Conservation (phyloP, 2,329 filamentous ascomycete species). For the Alternaria viburni region DNA sequence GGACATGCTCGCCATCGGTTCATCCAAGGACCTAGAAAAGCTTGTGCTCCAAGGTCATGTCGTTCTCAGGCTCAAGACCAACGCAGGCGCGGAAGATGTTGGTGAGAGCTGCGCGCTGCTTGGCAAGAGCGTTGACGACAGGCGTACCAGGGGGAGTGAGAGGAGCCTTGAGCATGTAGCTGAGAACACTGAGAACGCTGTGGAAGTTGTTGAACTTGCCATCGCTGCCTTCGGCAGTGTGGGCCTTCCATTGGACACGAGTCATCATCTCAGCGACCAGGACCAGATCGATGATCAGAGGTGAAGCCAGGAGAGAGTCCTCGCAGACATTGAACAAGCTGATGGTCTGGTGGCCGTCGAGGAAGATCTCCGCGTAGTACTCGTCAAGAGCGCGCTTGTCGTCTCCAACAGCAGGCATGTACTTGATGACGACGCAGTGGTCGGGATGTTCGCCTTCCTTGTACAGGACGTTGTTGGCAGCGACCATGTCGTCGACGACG, state of each 20-base stretch:
- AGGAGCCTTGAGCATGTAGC: conserved; percentile 98
- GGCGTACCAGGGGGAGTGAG: conserved; percentile 93
- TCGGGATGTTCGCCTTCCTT: conserved; percentile 92
- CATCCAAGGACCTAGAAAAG: conserved; percentile 63
- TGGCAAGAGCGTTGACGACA: conserved; percentile 92
- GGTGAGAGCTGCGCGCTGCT: conserved; percentile 91
- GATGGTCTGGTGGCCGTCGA: conserved; percentile 98
- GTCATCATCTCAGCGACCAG: conserved; percentile 98
- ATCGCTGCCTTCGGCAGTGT: conserved; percentile 57
- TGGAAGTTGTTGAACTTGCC: conserved; percentile 91
- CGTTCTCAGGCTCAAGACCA: conserved; percentile 93
- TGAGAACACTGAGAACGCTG: conserved; percentile 93
- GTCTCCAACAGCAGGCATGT: conserved; percentile 98
- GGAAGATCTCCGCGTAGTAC: conserved; percentile 99
- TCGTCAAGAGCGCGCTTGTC: conserved; percentile 99
- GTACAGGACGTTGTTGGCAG: conserved; percentile 91
- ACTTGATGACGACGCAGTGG: conserved; percentile 99
- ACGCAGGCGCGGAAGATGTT: conserved; percentile 99
- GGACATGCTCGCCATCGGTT: neutral
- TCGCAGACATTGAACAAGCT: conserved; percentile 99
- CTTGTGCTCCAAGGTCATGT: conserved; percentile 99
- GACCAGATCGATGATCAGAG: conserved; percentile 95
- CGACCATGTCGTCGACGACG: conserved; percentile 99
- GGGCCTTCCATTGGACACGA: conserved; percentile 86
- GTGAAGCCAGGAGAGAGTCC: conserved; percentile 93